Evolutionary conservation across 2,329 filamentous ascomycete genomes (phyloP).

Genomic region (Ramularia endophylla): DNA sequence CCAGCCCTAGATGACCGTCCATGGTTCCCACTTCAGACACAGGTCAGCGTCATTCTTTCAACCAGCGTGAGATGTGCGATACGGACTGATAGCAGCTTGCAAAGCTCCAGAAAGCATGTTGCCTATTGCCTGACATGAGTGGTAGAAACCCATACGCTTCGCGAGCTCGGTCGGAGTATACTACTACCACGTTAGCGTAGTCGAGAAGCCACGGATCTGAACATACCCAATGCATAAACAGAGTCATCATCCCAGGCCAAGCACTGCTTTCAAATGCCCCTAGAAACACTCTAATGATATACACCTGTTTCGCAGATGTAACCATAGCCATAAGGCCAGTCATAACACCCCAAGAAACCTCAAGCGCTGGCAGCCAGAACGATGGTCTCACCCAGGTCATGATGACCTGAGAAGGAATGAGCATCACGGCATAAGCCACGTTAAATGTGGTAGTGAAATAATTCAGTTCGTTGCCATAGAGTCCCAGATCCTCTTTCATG

Average conservation of each 20-base stretch:
- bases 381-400: slow-evolving; percentile 34
- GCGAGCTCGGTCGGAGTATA: slow-evolving; percentile 22
- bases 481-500: slow-evolving; percentile 25
- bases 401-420: slow-evolving; percentile 37
- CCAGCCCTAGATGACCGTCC: slow-evolving; percentile 26
- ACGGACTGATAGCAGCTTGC: slow-evolving; percentile 21
- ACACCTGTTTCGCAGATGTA: slow-evolving; percentile 23
- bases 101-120: slow-evolving; percentile 23
- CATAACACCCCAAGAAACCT: slow-evolving; percentile 23
- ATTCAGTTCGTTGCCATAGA: slow-evolving; percentile 25
- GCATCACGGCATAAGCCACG: slow-evolving; percentile 35
- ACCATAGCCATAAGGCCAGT: slow-evolving; percentile 29
- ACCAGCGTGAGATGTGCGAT: too few relatives aligned
- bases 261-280: slow-evolving; percentile 32
- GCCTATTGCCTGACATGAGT: slow-evolving; percentile 22
- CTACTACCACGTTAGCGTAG: not conserved
- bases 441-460: slow-evolving; percentile 38
- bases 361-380: slow-evolving; percentile 28
- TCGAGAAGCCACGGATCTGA: not conserved
- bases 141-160: slow-evolving; percentile 22
- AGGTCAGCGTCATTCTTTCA: too few relatives aligned
- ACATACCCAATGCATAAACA: slow-evolving; percentile 31
- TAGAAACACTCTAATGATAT: slow-evolving; percentile 24
- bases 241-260: slow-evolving; percentile 42
- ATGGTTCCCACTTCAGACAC: slow-evolving; percentile 22